Conservation (phyloP, 306 rosid genomes). For the Adenanthera pavonina region DNA sequence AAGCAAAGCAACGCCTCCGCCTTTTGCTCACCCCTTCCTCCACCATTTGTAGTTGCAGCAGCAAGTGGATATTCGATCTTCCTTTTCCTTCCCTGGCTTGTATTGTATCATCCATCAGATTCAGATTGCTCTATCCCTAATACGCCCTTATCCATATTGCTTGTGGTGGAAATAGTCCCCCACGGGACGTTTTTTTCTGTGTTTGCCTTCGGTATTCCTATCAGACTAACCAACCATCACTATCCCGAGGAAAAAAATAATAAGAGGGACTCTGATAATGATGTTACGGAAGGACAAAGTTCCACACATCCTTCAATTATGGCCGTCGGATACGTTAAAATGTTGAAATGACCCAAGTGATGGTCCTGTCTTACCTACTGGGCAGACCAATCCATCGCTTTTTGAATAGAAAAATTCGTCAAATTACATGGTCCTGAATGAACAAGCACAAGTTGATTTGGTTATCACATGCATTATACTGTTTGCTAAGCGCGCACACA, state of each 20-base stretch:
- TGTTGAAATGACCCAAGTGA: slow-evolving; percentile 35
- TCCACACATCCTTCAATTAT: slow-evolving; percentile 33
- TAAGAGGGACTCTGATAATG: slow-evolving; percentile 26
- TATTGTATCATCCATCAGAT: neutral
- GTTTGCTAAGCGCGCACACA: slow-evolving; percentile 42
- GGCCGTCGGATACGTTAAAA: slow-evolving; percentile 42
- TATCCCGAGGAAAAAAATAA: slow-evolving; percentile 10
- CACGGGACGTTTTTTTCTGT: slow-evolving; percentile 5
- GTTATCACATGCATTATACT: slow-evolving; percentile 63
- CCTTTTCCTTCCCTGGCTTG: neutral
- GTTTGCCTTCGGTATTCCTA: slow-evolving; percentile 14
- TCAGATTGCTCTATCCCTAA: slow-evolving; percentile 16
- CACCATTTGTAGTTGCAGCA: slow-evolving; percentile 39
- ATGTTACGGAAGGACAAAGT: slow-evolving; percentile 40
- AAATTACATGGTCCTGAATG: slow-evolving; percentile 45
- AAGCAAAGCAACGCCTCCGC: slow-evolving; percentile 45
- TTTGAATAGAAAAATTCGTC: slow-evolving; percentile 27
- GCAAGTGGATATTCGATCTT: neutral
- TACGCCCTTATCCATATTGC: slow-evolving; percentile 48
- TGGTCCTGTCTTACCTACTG: slow-evolving; percentile 56
- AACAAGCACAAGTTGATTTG: slow-evolving; percentile 37
- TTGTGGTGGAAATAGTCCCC: slow-evolving; percentile 45
- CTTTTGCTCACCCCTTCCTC: slow-evolving; percentile 37
- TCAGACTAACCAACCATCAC: slow-evolving; percentile 40
- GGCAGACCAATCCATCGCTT: slow-evolving; percentile 37